These are phyloP conservation scores for Ophiostoma fasciatum DNA, from an alignment of 2,329 filamentous ascomycete species.

Conservation along the genomic window DNA sequence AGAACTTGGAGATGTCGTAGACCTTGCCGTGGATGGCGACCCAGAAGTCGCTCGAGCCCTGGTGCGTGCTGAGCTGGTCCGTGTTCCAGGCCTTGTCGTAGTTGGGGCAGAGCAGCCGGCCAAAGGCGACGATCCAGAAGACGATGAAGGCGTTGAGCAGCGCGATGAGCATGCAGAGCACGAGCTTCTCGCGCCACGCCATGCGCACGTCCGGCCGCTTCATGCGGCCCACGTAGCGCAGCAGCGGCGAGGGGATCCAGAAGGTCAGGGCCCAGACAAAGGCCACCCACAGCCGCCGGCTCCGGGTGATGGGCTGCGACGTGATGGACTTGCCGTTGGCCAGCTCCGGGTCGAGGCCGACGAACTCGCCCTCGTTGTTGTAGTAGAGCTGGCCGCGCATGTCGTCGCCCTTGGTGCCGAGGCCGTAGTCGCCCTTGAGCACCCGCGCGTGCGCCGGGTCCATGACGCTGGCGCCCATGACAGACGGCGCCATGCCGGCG, in stretches of 20 bases:
- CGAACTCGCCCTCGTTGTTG: slow-evolving; percentile 51
- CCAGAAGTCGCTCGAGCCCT: slow-evolving; percentile 63
- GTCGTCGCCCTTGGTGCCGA: slow-evolving; percentile 74
- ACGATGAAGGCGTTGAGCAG: slow-evolving; percentile 68
- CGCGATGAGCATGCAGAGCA: slow-evolving; percentile 65
- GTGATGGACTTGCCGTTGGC: slow-evolving; percentile 64
- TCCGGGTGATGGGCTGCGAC: slow-evolving; percentile 45
- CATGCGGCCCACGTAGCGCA: slow-evolving; percentile 81
- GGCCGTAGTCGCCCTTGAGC: slow-evolving; percentile 67
- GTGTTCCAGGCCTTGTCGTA: slow-evolving; percentile 76
- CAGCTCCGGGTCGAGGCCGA: slow-evolving; percentile 62
- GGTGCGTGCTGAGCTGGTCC: slow-evolving; percentile 54
- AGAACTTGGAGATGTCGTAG: slow-evolving; percentile 87
- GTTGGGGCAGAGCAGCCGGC: slow-evolving; percentile 75
- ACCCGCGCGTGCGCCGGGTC: slow-evolving; percentile 38
- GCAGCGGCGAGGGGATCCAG: slow-evolving; percentile 79
- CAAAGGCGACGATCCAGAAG: slow-evolving; percentile 87
- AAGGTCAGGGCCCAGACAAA: slow-evolving; percentile 81
- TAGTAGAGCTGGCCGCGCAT: slow-evolving; percentile 62
- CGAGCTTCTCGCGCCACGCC: slow-evolving; percentile 93
- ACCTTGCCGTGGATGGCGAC: slow-evolving; percentile 79
- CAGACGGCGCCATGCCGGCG: slow-evolving; percentile 33
- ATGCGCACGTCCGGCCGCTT: slow-evolving; percentile 91
- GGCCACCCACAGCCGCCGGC: slow-evolving; percentile 63
- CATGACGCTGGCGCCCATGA: slow-evolving; percentile 12